Conservation (phyloP, 768 basidiomycete genomes). For the Boletus rex-veris region DNA sequence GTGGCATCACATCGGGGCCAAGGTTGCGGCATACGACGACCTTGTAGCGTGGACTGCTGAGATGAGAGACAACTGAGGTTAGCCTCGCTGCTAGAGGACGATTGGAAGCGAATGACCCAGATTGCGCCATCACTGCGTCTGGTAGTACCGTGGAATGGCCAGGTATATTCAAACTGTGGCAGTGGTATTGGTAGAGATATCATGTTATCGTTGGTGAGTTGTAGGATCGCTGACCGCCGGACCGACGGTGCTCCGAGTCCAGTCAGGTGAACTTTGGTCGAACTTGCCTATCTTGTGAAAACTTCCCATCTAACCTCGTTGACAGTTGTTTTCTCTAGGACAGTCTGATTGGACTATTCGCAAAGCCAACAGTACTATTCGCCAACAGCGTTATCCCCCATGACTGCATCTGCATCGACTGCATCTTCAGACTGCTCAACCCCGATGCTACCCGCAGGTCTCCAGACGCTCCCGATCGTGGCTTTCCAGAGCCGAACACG, state of each 20-base stretch:
- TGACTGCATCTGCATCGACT: conserved; percentile 40
- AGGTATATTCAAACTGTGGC: neutral
- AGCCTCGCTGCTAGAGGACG: conserved; percentile 18
- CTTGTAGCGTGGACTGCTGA: conserved; percentile 30
- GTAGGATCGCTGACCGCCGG: neutral
- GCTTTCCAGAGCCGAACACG: conserved; percentile 84
- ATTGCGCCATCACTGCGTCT: conserved; percentile 19
- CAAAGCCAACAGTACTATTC: conserved; percentile 24
- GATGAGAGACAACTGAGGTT: conserved; percentile 22
- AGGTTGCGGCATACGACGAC: conserved; percentile 60
- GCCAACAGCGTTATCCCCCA: conserved; percentile 39
- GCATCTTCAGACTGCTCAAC: conserved; percentile 69
- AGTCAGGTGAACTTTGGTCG: too few species aligned
- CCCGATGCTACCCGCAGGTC: conserved; percentile 75
- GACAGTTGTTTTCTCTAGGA: neutral
- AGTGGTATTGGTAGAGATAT: too few species aligned
- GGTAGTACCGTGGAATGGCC: neutral
- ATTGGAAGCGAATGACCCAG: conserved; percentile 24
- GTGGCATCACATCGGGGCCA: conserved; percentile 60
- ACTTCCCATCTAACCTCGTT: neutral
- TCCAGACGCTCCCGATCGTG: conserved; percentile 79
- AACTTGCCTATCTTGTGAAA: too few species aligned
- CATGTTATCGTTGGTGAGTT: too few species aligned
- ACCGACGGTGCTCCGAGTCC: neutral
- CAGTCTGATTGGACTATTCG: neutral